Conservation (phyloP, 352 stramenopile species). For the Blastocystis sp. region DNA sequence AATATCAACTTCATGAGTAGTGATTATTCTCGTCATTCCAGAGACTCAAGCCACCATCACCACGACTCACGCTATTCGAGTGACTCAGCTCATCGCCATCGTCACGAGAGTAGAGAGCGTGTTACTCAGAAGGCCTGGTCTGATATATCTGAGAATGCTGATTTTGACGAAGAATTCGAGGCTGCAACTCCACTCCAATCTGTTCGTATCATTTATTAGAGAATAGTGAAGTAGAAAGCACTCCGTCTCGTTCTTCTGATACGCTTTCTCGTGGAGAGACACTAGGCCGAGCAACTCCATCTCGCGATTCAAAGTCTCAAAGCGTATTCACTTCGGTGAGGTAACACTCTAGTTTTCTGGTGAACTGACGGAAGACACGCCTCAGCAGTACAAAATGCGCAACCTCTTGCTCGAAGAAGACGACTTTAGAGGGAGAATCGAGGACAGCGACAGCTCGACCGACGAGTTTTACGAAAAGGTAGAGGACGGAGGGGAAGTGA, state of each 20-base stretch:
- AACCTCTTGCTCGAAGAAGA: constrained; percentile 26
- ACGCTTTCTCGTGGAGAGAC: background rate
- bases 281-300: background rate
- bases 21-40: background rate
- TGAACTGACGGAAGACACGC: constrained; percentile 5
- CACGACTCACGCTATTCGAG: background rate
- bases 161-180: constrained; percentile 27
- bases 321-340: background rate
- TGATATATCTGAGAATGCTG: background rate
- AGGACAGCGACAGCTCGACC: background rate
- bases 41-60: background rate
- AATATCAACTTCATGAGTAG: background rate
- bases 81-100: background rate
- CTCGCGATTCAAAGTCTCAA: background rate
- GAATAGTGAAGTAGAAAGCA: background rate
- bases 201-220: background rate
- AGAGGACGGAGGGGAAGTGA: background rate
- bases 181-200: constrained; percentile 7
- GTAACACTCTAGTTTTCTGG: background rate
- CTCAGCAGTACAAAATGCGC: background rate
- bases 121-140: background rate
- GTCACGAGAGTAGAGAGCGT: background rate
- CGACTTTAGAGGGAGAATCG: background rate
- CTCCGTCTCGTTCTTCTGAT: background rate
- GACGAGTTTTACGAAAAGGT: constrained; percentile 36